Conservation (phyloP, 2,329 filamentous ascomycete genomes). For the Neurospora sp. region DNA sequence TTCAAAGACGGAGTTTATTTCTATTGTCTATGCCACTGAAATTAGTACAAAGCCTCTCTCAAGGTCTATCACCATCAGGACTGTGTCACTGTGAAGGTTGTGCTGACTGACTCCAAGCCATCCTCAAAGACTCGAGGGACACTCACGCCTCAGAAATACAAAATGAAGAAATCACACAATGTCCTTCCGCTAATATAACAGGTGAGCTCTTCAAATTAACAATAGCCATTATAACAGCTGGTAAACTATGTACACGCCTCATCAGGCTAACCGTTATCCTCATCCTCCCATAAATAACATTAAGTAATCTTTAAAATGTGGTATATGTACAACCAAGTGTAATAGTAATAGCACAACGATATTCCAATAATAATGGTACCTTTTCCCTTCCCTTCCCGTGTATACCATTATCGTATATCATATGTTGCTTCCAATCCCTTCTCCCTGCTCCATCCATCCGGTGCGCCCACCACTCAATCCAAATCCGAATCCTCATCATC, state of each 20-base stretch:
- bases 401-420: neutral
- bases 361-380: neutral
- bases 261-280: neutral
- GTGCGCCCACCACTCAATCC: constrained; percentile 7
- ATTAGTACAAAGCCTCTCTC: no score
- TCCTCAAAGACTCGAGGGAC: neutral
- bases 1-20: no score
- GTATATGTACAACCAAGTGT: neutral
- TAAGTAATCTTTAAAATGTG: neutral
- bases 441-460: neutral
- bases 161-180: neutral
- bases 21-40: no score
- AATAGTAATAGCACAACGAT: neutral
- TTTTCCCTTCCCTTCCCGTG: neutral
- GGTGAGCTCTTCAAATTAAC: neutral
- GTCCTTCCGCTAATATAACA: neutral
- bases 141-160: neutral
- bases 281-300: neutral
- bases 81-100: neutral
- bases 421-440: neutral
- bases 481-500: constrained; percentile 19
- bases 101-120: neutral
- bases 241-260: neutral
- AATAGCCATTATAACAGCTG: neutral
- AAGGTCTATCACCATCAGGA: neutral